These are phyloP conservation scores for Diaporthe capsici DNA, from an alignment of 2,329 filamentous ascomycete species.

Conservation along the genomic window DNA sequence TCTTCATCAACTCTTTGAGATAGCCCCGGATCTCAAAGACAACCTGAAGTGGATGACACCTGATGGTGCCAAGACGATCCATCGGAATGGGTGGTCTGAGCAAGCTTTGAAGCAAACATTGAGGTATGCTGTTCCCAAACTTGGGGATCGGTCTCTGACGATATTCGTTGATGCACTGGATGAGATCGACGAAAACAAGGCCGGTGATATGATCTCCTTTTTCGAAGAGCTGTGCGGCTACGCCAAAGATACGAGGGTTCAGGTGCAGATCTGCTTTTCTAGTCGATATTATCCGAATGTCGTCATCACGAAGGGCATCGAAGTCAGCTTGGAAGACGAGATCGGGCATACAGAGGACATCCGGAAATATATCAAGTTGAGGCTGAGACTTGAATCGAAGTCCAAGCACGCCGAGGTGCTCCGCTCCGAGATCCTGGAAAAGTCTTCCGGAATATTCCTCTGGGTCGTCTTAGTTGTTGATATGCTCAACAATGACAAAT, in stretches of 20 bases:
- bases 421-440: not conserved
- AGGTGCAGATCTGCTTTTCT: conserved; percentile 54
- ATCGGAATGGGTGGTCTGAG: not conserved
- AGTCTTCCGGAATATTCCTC: conserved; percentile 24
- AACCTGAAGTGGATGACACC: conserved; percentile 48
- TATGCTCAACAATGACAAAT: conserved; percentile 54
- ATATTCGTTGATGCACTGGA: conserved; percentile 61
- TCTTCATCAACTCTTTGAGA: conserved; percentile 59
- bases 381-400: not conserved
- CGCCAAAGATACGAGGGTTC: conserved; percentile 49
- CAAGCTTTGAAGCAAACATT: conserved; percentile 46
- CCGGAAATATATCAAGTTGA: not conserved
- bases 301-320: conserved; percentile 49
- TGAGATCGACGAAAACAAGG: conserved; percentile 59
- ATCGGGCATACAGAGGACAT: not conserved
- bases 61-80: not conserved
- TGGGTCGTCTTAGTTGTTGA: conserved; percentile 58
- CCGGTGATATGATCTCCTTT: conserved; percentile 58
- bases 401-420: not conserved
- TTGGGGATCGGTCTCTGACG: conserved; percentile 27
- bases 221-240: conserved; percentile 55
- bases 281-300: conserved; percentile 63
- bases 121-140: conserved; percentile 40
- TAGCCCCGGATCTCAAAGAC: conserved; percentile 48
- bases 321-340: not conserved